phyloP scores from a whole-genome alignment of 1,284 basidiomycete species.

The Puccinia novopanici region DNA sequence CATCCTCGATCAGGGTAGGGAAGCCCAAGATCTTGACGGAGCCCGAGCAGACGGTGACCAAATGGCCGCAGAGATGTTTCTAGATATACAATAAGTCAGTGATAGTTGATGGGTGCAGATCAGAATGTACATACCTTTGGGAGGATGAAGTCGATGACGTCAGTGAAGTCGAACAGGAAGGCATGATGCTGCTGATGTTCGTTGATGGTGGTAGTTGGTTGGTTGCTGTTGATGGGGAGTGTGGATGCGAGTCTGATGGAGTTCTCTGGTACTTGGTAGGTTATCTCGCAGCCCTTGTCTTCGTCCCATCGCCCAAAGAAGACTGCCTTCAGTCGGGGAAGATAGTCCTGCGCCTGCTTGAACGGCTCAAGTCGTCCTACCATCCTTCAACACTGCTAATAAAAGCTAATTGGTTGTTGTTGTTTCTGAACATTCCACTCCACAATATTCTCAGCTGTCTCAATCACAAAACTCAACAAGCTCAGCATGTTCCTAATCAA shows the following conservation, averaged over 20 bases:
- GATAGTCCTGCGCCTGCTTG: slow-evolving; percentile 30
- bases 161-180: slow-evolving; percentile 35
- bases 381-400: not conserved
- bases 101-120: not conserved
- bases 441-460: too few species aligned
- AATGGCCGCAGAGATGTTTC: slow-evolving; percentile 72
- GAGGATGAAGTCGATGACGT: slow-evolving; percentile 43
- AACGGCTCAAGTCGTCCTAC: not conserved
- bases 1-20: slow-evolving; percentile 71
- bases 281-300: slow-evolving; percentile 76
- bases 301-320: slow-evolving; percentile 86
- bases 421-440: too few species aligned
- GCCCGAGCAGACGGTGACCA: slow-evolving; percentile 71
- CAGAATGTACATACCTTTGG: slow-evolving; percentile 30
- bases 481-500: too few species aligned
- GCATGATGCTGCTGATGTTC: not conserved
- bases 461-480: too few species aligned
- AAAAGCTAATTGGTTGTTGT: not conserved
- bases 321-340: slow-evolving; percentile 72
- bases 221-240: slow-evolving; percentile 49
- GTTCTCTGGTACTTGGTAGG: slow-evolving; percentile 85
- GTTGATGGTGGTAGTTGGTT: not conserved
- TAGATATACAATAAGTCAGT: not conserved
- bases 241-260: slow-evolving; percentile 64
- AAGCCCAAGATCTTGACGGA: slow-evolving; percentile 82